Evolutionary conservation across 2,329 filamentous ascomycete genomes (phyloP).

Genomic region (Fusarium secorum): DNA sequence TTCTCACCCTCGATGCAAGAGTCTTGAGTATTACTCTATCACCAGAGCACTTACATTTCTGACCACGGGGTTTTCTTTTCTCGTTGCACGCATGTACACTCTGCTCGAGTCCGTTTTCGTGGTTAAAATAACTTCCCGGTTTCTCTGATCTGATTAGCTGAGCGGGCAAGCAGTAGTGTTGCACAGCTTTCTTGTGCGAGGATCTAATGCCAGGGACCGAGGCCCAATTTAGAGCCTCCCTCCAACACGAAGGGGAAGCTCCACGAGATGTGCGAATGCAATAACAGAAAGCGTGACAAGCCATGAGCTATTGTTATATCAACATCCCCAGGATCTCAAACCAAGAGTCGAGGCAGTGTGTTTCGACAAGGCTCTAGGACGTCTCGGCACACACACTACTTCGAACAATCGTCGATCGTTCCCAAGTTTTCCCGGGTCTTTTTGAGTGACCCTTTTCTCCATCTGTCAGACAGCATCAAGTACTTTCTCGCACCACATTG

Average conservation of each 20-base stretch:
- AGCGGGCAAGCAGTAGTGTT: background rate
- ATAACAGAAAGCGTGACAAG: background rate
- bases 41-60: background rate
- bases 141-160: background rate
- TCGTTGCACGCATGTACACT: background rate
- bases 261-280: accelerated
- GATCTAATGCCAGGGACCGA: constrained; percentile 21
- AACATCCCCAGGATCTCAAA: background rate
- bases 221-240: background rate
- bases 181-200: background rate
- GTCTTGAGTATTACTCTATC: accelerated
- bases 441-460: accelerated
- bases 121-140: background rate
- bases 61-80: background rate
- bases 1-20: background rate
- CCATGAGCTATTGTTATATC: background rate
- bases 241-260: background rate
- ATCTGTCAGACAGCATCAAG: background rate
- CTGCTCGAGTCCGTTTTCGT: background rate
- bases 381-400: too few relatives aligned
- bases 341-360: background rate
- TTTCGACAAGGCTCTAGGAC: background rate
- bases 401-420: background rate
- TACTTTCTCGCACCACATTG: background rate
- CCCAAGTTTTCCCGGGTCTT: background rate